These are phyloP conservation scores for Chrysanthemum seticuspe DNA, from an alignment of 129 eudicot species.

Conservation along the genomic window DNA sequence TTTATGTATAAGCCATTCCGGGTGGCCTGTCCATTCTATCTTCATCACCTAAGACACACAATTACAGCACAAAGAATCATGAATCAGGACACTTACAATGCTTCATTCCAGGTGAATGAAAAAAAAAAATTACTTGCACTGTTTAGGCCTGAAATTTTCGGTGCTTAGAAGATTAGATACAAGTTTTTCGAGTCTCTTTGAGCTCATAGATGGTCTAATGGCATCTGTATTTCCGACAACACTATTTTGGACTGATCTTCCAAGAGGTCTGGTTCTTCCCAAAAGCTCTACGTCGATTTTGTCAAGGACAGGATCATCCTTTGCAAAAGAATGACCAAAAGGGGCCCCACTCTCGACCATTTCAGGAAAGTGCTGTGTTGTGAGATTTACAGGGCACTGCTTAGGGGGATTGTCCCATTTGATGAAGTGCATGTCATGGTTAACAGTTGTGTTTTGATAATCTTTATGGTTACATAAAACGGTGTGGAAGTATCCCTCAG, in stretches of 20 bases:
- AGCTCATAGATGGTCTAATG: conserved; percentile 62
- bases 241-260: conserved; percentile 46
- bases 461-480: conserved; percentile 88
- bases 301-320: conserved; percentile 66
- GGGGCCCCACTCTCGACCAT: conserved; percentile 92
- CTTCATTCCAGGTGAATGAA: neutral
- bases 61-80: conserved; percentile 3
- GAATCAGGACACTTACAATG: conserved; percentile 7
- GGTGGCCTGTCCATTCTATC: neutral
- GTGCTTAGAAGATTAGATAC: conserved; percentile 62
- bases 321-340: conserved; percentile 61
- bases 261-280: conserved; percentile 50
- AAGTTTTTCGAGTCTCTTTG: conserved; percentile 77
- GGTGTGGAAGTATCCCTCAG: conserved; percentile 94
- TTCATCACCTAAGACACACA: neutral
- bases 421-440: conserved; percentile 80
- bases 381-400: conserved; percentile 62
- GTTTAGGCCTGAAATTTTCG: conserved; percentile 80
- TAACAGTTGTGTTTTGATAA: conserved; percentile 89
- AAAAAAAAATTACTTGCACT: conserved; percentile 57
- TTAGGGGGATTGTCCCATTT: conserved; percentile 90
- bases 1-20: too few species aligned
- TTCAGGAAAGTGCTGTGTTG: conserved; percentile 48
- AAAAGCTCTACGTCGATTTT: conserved; percentile 67
- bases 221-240: conserved; percentile 53